Conservation (phyloP, 2,329 filamentous ascomycete species). For the Fusarium oligoseptatum region DNA sequence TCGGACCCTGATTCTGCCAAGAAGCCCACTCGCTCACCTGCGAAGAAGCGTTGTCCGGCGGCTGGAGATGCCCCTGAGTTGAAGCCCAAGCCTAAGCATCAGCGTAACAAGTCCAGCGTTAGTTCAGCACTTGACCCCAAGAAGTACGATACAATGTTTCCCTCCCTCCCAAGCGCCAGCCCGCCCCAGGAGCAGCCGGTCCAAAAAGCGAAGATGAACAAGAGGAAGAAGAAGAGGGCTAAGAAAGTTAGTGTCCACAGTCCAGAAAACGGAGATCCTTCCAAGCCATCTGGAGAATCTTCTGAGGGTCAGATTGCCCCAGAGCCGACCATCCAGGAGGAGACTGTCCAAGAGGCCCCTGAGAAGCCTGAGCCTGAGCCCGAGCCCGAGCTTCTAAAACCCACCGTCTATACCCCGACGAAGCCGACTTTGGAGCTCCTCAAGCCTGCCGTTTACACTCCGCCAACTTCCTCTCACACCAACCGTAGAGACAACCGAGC, state of each 20-base stretch:
- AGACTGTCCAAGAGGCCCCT: neutral
- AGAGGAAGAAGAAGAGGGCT: constrained; percentile 1
- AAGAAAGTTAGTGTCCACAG: neutral
- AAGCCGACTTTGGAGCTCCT: constrained; percentile 21
- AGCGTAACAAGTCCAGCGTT: neutral
- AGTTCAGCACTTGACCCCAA: constrained; percentile 34
- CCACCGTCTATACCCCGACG: constrained; percentile 30
- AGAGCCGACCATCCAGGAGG: neutral
- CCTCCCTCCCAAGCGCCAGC: constrained; percentile 25
- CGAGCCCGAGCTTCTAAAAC: constrained; percentile 16
- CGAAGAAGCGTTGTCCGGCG: constrained; percentile 8
- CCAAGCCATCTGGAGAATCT: neutral
- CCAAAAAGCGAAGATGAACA: neutral
- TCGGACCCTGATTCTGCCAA: constrained; percentile 7
- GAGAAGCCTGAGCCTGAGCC: neutral
- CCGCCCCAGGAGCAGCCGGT: constrained; percentile 4
- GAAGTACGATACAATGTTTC: constrained; percentile 43
- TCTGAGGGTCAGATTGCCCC: neutral
- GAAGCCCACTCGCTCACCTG: neutral
- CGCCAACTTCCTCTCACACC: constrained; percentile 23
- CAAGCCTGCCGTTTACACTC: constrained; percentile 28
- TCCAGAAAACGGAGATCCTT: neutral
- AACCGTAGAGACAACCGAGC: neutral
- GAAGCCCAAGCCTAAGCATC: neutral
- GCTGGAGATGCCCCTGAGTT: neutral